Evolutionary conservation across 176 grass and related monocot genomes (phyloP).

Genomic region (Carex kokanica): DNA sequence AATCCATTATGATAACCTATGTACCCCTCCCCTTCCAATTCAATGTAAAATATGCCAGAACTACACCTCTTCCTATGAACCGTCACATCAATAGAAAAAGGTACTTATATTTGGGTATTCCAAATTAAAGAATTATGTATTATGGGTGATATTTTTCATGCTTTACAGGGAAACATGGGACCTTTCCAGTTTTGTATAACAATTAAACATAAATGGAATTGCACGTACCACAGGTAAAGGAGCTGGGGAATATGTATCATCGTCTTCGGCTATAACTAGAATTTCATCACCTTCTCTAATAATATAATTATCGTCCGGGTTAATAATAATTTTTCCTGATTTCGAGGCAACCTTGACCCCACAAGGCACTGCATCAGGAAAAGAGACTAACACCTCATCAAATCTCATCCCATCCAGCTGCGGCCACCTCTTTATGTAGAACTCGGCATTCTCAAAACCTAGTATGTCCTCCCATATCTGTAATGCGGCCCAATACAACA

Average conservation of each 20-base stretch:
- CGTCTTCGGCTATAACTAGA: constrained; percentile 97
- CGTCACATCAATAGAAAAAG: background rate
- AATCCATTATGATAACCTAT: background rate
- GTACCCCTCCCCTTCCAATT: background rate
- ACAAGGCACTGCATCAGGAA: constrained; percentile 92
- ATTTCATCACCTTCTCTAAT: constrained; percentile 85
- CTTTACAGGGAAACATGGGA: background rate
- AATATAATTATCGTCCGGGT: constrained; percentile 82
- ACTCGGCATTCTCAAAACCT: constrained; percentile 98
- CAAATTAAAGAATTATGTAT: background rate
- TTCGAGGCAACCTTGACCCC: constrained; percentile 82
- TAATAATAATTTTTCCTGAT: constrained; percentile 83
- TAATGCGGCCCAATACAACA: constrained; percentile 9
- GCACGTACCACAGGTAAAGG: constrained; percentile 55
- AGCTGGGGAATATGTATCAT: constrained; percentile 88
- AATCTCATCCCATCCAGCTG: constrained; percentile 86
- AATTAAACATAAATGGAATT: background rate
- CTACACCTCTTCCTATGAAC: no score
- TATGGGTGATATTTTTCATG: background rate
- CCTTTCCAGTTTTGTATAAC: constrained; percentile 2
- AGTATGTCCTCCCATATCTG: constrained; percentile 99
- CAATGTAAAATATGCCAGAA: background rate
- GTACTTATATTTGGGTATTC: background rate
- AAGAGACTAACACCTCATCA: constrained; percentile 85
- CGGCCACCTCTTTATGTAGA: constrained; percentile 94